These are phyloP conservation scores for Leccinum variicolor DNA, from an alignment of 768 basidiomycete species.

Conservation along the genomic window DNA sequence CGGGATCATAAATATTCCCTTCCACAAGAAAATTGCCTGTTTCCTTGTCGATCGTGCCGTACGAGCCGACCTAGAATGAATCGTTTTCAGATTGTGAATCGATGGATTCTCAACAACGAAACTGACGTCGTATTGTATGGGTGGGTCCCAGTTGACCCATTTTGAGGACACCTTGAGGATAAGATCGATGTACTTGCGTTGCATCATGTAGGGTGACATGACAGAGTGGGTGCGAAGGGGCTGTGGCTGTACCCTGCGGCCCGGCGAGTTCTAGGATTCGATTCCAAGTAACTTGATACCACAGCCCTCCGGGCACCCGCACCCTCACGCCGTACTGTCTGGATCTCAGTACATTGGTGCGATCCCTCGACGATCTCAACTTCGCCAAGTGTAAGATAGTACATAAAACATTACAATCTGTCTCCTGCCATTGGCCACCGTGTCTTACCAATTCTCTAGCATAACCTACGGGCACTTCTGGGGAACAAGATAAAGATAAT, in stretches of 20 bases:
- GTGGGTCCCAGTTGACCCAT: constrained; percentile 38
- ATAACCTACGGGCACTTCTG: background rate
- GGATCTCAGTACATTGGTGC: too few relatives aligned
- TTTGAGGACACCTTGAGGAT: constrained; percentile 29
- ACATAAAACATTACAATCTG: background rate
- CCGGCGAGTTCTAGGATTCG: too few relatives aligned
- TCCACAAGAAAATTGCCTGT: constrained; percentile 31
- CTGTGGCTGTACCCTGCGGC: too few relatives aligned
- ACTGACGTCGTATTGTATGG: constrained; percentile 23
- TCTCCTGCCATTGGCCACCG: background rate
- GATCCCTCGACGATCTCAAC: background rate
- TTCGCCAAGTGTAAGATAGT: background rate
- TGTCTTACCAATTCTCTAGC: background rate
- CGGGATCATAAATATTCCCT: constrained; percentile 33
- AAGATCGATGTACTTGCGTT: constrained; percentile 37
- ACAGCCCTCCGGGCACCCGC: too few relatives aligned
- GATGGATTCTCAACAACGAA: background rate
- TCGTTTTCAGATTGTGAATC: background rate
- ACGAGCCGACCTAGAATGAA: constrained; percentile 32
- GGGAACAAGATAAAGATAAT: background rate
- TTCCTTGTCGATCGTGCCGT: constrained; percentile 30
- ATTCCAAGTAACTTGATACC: too few relatives aligned
- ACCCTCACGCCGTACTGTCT: too few relatives aligned
- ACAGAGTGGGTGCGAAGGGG: background rate
- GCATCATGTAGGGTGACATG: constrained; percentile 11